Conservation (phyloP, 2,329 filamentous ascomycete species). For the Ilyonectria mors-panacis region DNA sequence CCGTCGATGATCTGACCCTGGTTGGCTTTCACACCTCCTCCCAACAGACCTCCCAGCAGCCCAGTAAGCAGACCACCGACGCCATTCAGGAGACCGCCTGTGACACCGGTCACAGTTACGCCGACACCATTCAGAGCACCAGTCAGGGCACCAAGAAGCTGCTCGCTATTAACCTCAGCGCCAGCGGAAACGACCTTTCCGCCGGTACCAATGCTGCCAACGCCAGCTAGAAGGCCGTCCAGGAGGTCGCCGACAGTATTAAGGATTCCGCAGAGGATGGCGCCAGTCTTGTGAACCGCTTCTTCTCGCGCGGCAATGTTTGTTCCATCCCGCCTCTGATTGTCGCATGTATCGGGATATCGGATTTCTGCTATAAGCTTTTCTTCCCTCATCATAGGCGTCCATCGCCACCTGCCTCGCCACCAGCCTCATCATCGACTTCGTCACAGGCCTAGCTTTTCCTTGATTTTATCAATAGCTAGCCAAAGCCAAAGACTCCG, state of each 20-base stretch:
- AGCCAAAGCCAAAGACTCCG: too few species aligned
- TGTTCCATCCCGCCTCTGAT: too few species aligned
- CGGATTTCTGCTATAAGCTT: too few species aligned
- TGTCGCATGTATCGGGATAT: not conserved
- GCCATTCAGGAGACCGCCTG: not conserved
- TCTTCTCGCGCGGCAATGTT: not conserved
- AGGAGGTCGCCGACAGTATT: conserved; percentile 5
- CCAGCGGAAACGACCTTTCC: too few species aligned
- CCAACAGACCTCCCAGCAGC: not conserved
- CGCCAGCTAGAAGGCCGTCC: conserved; percentile 6
- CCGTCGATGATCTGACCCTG: too few species aligned
- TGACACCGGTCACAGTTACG: not conserved
- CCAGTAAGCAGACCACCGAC: conserved; percentile 7
- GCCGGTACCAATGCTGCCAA: not conserved
- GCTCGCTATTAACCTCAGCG: too few species aligned
- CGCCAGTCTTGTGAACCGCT: conserved; percentile 1
- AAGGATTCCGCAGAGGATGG: conserved; percentile 16
- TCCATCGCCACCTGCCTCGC: too few species aligned
- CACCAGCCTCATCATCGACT: too few species aligned
- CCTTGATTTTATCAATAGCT: too few species aligned
- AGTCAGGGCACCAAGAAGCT: conserved; percentile 11
- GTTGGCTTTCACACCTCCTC: too few species aligned
- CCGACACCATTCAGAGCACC: not conserved
- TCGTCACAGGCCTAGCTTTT: too few species aligned
- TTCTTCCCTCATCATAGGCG: too few species aligned